Evolutionary conservation across 768 basidiomycete genomes (phyloP), one percentile per base, ranked within the genome.

Genomic region (Pisolithus marmoratus): DNA sequence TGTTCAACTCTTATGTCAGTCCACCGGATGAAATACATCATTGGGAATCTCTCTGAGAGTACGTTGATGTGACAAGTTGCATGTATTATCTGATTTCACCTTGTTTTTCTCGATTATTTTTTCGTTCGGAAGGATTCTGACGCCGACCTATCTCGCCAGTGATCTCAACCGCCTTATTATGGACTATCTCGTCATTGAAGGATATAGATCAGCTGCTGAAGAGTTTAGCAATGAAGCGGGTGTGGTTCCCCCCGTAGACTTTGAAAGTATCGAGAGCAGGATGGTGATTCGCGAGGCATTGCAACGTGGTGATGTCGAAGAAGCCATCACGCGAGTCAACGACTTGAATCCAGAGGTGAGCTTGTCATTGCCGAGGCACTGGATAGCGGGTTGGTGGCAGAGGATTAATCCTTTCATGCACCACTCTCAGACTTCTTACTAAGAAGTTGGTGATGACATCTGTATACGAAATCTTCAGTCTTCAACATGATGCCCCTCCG

Each of bases 21-120:
- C 47, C 41, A 46, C 49, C 72, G 67, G 85, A 87, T 87, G 85
- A 88, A 69, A 74, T 72, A 79, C 69, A 74, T 65, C 68, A 85
- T 77, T 97, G 94, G 95, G 95, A 99, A 98, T 98, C 95, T 98
- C 95, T 94, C 95, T 86, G 93, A 91, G 70, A 69, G 66, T 62
- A 31, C 49, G 58, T 74, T 83, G 87, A 85, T 75, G 84, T 87
- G 77, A 60, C 63, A 72, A 79, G 74, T 81, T 84, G 84, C 83
- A 90, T 90, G 83, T 85, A 87, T 87, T 89, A 88, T 86, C 92
- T 90, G 89, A 91, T 59, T 41, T 41, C 22, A 11, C 12, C n/a
- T 20, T 47, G 3, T 22, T 45, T 38, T 56, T 36, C 51, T 44
- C 22, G 63, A n/a, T 67, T 63, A 67, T 62, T 70, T 50, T 52